Percentiles rank a stretch among this genome's conserved stretches.
Evolutionary conservation across 1,284 basidiomycete species (phyloP).

Genomic region (Heterobasidion occidentale): DNA sequence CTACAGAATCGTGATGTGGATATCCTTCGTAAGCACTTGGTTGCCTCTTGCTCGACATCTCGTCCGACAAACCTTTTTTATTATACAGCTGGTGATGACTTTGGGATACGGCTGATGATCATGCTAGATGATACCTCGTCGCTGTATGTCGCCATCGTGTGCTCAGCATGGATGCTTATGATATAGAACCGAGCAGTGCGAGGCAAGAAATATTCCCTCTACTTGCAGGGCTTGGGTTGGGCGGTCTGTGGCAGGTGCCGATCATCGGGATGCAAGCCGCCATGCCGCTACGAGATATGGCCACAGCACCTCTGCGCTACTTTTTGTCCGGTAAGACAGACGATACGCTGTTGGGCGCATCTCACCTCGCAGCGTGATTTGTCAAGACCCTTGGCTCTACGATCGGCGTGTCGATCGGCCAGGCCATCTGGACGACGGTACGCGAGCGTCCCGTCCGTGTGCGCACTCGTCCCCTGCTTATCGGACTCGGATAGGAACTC

Average conservation of each 20-base stretch:
- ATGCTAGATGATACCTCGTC: conserved; percentile 34
- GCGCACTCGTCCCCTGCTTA: not conserved
- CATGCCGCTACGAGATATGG: conserved; percentile 79
- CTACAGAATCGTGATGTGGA: conserved; percentile 61
- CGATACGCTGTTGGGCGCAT: not conserved
- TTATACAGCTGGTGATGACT: conserved; percentile 29
- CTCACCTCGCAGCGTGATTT: not conserved
- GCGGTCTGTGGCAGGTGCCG: conserved; percentile 61
- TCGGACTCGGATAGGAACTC: conserved; percentile 17
- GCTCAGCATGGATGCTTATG: not conserved
- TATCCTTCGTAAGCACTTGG: conserved; percentile 31
- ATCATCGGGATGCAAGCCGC: conserved; percentile 70
- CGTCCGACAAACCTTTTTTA: not conserved
- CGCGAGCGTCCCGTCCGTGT: too few species aligned
- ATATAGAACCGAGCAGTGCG: conserved; percentile 29
- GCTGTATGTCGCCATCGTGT: conserved; percentile 25
- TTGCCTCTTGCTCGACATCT: not conserved
- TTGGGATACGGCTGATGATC: conserved; percentile 66
- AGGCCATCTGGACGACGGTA: conserved; percentile 57
- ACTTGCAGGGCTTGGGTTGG: conserved; percentile 55
- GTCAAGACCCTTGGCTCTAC: conserved; percentile 63
- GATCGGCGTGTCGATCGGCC: conserved; percentile 65
- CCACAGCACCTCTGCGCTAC: conserved; percentile 62
- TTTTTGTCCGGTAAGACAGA: conserved; percentile 51
- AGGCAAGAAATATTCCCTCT: conserved; percentile 54